A percentile compares a stretch with the other conserved stretches of the same genome.
phyloP scores from a whole-genome alignment of 192 early-diverging fungal genomes.

The Backusella morwellensis region DNA sequence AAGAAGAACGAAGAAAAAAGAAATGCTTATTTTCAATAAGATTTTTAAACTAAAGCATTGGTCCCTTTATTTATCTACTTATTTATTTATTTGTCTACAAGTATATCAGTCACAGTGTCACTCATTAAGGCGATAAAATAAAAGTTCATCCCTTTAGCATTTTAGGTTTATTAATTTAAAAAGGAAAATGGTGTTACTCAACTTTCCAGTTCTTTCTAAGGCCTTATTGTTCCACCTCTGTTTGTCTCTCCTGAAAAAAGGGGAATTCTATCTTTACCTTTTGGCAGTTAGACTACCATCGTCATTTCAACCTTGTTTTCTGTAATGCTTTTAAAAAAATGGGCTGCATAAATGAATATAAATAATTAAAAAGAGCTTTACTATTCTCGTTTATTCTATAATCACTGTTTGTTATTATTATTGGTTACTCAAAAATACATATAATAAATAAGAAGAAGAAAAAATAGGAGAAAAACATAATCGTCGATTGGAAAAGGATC shows the following conservation, averaged over 20 bases:
- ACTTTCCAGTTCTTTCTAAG: neutral
- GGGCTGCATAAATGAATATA: neutral
- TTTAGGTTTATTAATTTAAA: neutral
- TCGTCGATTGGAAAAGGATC: neutral
- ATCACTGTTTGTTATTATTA: neutral
- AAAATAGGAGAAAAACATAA: neutral
- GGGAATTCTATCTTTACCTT: neutral
- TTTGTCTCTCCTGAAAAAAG: neutral
- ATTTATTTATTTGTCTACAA: neutral
- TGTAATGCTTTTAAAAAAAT: neutral
- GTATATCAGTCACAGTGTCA: neutral
- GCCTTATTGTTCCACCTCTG: neutral
- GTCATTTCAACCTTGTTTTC: neutral
- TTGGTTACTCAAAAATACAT: neutral
- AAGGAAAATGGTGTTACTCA: neutral
- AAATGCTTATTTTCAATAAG: neutral
- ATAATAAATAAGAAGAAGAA: neutral
- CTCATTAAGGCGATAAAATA: neutral
- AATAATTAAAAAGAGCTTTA: neutral
- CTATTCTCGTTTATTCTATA: neutral
- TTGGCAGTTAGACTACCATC: neutral
- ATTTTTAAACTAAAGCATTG: neutral
- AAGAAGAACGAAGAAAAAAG: neutral
- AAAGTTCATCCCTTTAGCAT: neutral
- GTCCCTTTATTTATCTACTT: neutral